These are phyloP conservation scores for Penicillium palitans DNA, from an alignment of 2,329 filamentous ascomycete genomes.

Conservation along the genomic window DNA sequence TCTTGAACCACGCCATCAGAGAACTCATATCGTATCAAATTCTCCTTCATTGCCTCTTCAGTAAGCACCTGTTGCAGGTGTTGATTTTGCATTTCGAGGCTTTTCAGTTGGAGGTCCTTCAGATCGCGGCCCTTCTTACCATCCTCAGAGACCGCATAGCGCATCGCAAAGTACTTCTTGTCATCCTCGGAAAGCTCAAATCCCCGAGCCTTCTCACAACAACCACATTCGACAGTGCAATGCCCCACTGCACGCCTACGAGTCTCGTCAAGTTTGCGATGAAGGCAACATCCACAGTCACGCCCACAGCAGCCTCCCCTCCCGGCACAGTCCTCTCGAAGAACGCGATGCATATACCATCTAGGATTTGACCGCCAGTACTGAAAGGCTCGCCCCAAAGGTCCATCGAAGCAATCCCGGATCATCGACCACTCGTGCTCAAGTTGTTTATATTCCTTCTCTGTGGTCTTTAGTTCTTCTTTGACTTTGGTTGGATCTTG, in stretches of 20 bases:
- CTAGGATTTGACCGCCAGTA: slow-evolving; percentile 4
- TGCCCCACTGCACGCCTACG: neutral
- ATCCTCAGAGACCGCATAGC: neutral
- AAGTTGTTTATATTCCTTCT: neutral
- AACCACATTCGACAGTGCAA: slow-evolving; percentile 10
- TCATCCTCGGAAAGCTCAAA: neutral
- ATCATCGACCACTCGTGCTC: neutral
- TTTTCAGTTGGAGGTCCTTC: neutral
- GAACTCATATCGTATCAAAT: neutral
- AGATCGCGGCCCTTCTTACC: neutral
- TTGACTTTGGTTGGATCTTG: neutral
- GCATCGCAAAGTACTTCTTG: neutral
- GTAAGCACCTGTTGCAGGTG: neutral
- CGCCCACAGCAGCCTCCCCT: slow-evolving; percentile 7
- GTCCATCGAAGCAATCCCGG: neutral
- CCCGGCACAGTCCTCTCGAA: slow-evolving; percentile 5
- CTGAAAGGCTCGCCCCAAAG: slow-evolving; percentile 1
- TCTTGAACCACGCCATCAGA: neutral
- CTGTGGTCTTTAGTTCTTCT: neutral
- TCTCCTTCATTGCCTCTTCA: too few species aligned
- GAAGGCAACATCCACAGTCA: slow-evolving; percentile 8
- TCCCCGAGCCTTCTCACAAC: slow-evolving; percentile 1
- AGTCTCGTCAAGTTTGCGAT: neutral
- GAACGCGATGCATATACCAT: slow-evolving; percentile 11
- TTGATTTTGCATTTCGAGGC: neutral